Conservation (phyloP, 306 rosid species). For the Sicyos edulis region DNA sequence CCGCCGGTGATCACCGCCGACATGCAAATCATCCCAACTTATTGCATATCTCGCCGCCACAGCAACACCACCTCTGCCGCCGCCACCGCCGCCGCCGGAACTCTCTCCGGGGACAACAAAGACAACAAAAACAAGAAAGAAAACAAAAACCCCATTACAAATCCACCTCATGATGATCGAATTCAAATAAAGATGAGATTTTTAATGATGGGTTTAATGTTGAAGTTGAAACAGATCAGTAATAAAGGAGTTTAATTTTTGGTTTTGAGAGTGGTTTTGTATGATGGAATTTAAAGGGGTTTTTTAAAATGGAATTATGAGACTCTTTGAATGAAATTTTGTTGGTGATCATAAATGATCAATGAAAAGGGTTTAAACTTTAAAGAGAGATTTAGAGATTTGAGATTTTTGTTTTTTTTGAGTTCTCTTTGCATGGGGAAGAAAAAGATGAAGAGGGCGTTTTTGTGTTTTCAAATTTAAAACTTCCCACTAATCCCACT, state of each 20-base stretch:
- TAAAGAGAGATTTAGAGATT: background rate
- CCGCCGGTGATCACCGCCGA: constrained; percentile 31
- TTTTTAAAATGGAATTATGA: background rate
- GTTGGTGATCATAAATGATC: background rate
- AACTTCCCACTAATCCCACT: background rate
- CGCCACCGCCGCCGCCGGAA: constrained; percentile 1
- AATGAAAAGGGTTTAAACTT: background rate
- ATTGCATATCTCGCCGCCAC: constrained; percentile 26
- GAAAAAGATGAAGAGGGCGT: background rate
- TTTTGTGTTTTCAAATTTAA: background rate
- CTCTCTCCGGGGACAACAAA: background rate
- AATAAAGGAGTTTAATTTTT: background rate
- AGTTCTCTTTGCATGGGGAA: background rate
- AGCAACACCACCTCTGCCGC: background rate
- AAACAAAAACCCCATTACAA: background rate
- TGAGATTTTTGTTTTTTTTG: background rate
- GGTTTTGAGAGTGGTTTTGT: background rate
- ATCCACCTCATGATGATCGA: background rate
- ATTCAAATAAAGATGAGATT: background rate
- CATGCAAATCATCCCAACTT: constrained; percentile 72
- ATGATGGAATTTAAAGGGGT: background rate
- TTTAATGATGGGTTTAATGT: background rate
- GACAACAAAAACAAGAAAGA: background rate
- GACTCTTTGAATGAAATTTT: background rate
- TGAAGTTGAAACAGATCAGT: background rate